A percentile compares a stretch with the other conserved stretches of the same genome.
Conservation (phyloP, 345 rosid species). For the Ceriops zippeliana region DNA sequence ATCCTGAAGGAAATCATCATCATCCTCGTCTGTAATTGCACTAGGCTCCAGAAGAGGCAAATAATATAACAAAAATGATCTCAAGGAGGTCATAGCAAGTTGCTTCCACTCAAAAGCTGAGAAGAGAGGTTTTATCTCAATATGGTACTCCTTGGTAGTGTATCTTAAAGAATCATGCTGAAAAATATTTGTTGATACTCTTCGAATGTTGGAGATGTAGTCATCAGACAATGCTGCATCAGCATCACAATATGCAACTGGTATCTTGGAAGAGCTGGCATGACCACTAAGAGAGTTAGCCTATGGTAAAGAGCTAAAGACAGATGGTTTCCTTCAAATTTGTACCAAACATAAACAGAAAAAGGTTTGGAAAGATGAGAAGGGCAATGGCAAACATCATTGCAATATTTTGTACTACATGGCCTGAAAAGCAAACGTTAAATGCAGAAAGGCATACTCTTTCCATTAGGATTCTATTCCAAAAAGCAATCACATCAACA, state of each 20-base stretch:
- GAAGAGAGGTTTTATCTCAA: constrained; percentile 70
- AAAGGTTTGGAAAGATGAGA: neutral
- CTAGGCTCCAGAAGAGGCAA: constrained; percentile 91
- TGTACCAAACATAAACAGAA: neutral
- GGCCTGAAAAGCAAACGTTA: too few relatives aligned
- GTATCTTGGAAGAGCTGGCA: constrained; percentile 47
- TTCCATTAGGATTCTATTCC: too few relatives aligned
- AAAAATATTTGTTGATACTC: constrained; percentile 38
- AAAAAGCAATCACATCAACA: too few relatives aligned
- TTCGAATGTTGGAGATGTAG: constrained; percentile 42
- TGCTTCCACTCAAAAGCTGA: constrained; percentile 80
- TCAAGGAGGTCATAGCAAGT: constrained; percentile 73
- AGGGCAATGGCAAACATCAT: neutral
- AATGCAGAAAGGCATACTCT: too few relatives aligned
- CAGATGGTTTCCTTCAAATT: neutral
- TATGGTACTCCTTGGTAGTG: constrained; percentile 56
- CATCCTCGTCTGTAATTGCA: constrained; percentile 48
- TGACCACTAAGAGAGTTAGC: constrained; percentile 1
- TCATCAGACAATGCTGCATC: constrained; percentile 61
- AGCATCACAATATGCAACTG: constrained; percentile 86
- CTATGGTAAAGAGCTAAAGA: neutral
- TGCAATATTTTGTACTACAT: too few relatives aligned
- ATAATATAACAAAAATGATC: constrained; percentile 80
- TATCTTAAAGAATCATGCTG: constrained; percentile 44
- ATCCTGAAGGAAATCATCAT: constrained; percentile 63